Evolutionary conservation across 2,329 filamentous ascomycete species (phyloP).

Genomic region (Myriosclerotinia scirpicola): DNA sequence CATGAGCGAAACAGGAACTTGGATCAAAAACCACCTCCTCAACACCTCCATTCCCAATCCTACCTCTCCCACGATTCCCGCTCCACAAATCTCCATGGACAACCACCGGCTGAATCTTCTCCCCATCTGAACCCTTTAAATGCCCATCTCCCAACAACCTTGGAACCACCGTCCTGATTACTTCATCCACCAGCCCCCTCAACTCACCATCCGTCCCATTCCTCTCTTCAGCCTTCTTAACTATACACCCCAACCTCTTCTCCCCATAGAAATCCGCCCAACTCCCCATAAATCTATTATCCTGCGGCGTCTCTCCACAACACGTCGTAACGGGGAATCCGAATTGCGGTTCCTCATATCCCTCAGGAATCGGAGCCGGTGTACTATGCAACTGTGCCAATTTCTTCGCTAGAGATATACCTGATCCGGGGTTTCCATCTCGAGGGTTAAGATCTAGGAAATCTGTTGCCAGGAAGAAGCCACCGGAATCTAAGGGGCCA

Average conservation of each 20-base stretch:
- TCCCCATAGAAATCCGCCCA: conserved; percentile 89
- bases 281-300: conserved; percentile 68
- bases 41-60: conserved; percentile 53
- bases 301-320: conserved; percentile 80
- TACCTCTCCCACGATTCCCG: conserved; percentile 72
- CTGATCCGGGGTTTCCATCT: conserved; percentile 40
- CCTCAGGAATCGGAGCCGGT: conserved; percentile 64
- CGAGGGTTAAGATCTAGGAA: conserved; percentile 65
- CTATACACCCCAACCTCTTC: conserved; percentile 66
- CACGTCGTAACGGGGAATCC: conserved; percentile 85
- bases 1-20: conserved; percentile 78
- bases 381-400: conserved; percentile 77
- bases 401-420: conserved; percentile 65
- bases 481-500: conserved; percentile 53
- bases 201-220: conserved; percentile 68
- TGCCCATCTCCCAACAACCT: conserved; percentile 68
- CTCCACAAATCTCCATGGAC: conserved; percentile 94
- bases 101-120: conserved; percentile 70
- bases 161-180: conserved; percentile 67
- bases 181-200: conserved; percentile 61
- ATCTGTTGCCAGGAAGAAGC: conserved; percentile 67
- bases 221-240: conserved; percentile 54
- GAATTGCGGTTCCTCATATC: conserved; percentile 62
- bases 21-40: conserved; percentile 85
- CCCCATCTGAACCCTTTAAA: conserved; percentile 52